A percentile compares a stretch with the other conserved stretches of the same genome.
These are phyloP conservation scores for Suillus spraguei DNA, from an alignment of 768 basidiomycete species.

Conservation along the genomic window DNA sequence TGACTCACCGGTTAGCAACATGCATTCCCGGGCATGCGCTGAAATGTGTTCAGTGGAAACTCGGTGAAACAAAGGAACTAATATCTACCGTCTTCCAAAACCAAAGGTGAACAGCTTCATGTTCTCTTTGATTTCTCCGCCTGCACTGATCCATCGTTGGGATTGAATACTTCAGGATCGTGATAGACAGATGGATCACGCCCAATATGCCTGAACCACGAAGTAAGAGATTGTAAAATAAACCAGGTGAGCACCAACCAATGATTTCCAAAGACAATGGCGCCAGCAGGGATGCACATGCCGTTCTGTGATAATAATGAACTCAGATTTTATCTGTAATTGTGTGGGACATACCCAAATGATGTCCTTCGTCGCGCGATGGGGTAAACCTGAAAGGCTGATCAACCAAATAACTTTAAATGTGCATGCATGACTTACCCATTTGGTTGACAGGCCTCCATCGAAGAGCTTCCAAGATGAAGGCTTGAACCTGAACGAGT, in stretches of 20 bases:
- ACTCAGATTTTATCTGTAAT: background rate
- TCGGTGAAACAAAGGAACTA: background rate
- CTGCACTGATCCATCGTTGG: conserved; percentile 50
- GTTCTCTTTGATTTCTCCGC: conserved; percentile 46
- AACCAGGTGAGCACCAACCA: conserved; percentile 21
- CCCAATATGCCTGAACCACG: conserved; percentile 40
- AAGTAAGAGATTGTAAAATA: background rate
- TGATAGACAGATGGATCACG: conserved; percentile 53
- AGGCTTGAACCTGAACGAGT: conserved; percentile 40
- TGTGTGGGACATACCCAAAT: conserved; percentile 23
- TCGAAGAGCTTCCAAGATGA: conserved; percentile 39
- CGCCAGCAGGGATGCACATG: conserved; percentile 36
- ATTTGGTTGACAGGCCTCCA: conserved; percentile 41
- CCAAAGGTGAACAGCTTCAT: conserved; percentile 50
- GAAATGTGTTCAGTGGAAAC: background rate
- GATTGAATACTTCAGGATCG: conserved; percentile 56
- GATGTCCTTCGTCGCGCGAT: conserved; percentile 28
- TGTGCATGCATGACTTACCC: conserved; percentile 20
- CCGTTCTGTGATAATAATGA: conserved; percentile 30
- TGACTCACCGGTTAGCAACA: conserved; percentile 34
- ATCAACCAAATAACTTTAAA: background rate
- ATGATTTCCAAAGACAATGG: conserved; percentile 34
- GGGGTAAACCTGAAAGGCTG: conserved; percentile 21
- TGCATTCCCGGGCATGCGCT: conserved; percentile 54
- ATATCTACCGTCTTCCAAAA: conserved; percentile 46